Base-by-base conservation (phyloP, 1,139 yeast species). In the Blastobotrys serpentis region DNA sequence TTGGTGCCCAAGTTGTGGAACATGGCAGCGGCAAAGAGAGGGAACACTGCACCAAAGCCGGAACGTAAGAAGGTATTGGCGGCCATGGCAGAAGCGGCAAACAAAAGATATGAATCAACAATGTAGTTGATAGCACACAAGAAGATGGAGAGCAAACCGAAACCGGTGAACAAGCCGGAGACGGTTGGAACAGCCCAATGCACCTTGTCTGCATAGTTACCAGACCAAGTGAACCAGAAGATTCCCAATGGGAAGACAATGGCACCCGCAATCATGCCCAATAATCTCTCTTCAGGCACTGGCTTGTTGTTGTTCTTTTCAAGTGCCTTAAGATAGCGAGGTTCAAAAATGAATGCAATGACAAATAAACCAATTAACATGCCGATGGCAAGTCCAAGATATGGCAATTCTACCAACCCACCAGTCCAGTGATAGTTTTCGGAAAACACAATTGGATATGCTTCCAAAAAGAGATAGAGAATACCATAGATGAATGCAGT, bases 1-100 rank as follows among this genome's bases (percentile, higher is more conserved):
- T 85, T 81, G 44, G 80, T 78, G 30, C 88, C 84, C 79, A 89
- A 76, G 56, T 76, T 77, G 13, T 72, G 67, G 67, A 88, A 87
- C 96, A 89, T 83, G 56, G 80, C 84, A 2, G 77, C 67, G 2
- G 83, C 78, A 61, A 90, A 90, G 52, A 90, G 72, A 32, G 98
- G 97, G 78, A 90, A 89, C 1, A 76, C 77, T 37, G 84, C 86
- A 52, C 84, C 89, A 59, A 79, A 77, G 0, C 73, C 82, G 52
- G 90, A 81, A 73, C 98, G 81, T 61, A 90, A 72, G 62, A 89
- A 81, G 0, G 96, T 82, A 64, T 87, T 87, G 11, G 85, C 96
- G 3, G 97, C 96, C 57, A 89, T 73, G 1, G 96, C 96, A 23
- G 95, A 84, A 4, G 96, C 96, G 3, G 96, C 95, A 61, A 83